Evolutionary conservation across 1,139 yeast species (phyloP).

Genomic region (Lodderomyces pseudojiufengensis): DNA sequence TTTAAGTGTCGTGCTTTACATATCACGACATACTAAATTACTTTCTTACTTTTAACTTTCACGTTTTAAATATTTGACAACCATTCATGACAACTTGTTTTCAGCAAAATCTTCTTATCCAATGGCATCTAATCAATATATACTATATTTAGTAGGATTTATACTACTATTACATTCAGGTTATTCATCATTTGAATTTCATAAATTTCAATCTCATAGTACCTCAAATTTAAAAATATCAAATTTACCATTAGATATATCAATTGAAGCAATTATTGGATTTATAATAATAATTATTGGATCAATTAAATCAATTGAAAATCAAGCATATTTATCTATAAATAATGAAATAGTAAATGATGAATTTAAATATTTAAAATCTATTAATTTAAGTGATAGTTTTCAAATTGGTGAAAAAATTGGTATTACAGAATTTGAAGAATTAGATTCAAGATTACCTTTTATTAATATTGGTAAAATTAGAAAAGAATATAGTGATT

Average conservation of each 20-base stretch:
- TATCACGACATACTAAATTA: no score
- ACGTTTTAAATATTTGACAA: no score
- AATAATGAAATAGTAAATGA: slow-evolving; percentile 20
- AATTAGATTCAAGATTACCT: slow-evolving; percentile 39
- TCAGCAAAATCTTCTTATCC: no score
- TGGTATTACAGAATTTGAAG: slow-evolving; percentile 44
- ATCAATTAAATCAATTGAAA: slow-evolving; percentile 26
- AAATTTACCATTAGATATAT: slow-evolving; percentile 35
- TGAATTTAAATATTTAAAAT: slow-evolving; percentile 31
- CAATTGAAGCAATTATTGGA: slow-evolving; percentile 41
- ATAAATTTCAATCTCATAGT: slow-evolving; percentile 25
- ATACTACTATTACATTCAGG: slow-evolving; percentile 43
- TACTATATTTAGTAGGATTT: slow-evolving; percentile 29
- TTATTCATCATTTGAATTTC: slow-evolving; percentile 50
- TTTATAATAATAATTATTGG: slow-evolving; percentile 36
- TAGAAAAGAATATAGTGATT: slow-evolving; percentile 39
- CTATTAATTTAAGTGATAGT: slow-evolving; percentile 47
- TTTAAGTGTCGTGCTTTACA: no score
- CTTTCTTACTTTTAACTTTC: no score
- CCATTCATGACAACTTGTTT: no score
- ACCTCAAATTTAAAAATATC: no score
- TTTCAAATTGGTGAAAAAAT: slow-evolving; percentile 39
- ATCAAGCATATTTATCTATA: slow-evolving; percentile 21
- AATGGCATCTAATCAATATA: slow-evolving; percentile 4
- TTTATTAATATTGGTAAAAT: slow-evolving; percentile 42